Percentiles rank a stretch among this genome's conserved stretches.
Conservation (phyloP, 1,284 basidiomycete species). For the Leccinum proliferum region DNA sequence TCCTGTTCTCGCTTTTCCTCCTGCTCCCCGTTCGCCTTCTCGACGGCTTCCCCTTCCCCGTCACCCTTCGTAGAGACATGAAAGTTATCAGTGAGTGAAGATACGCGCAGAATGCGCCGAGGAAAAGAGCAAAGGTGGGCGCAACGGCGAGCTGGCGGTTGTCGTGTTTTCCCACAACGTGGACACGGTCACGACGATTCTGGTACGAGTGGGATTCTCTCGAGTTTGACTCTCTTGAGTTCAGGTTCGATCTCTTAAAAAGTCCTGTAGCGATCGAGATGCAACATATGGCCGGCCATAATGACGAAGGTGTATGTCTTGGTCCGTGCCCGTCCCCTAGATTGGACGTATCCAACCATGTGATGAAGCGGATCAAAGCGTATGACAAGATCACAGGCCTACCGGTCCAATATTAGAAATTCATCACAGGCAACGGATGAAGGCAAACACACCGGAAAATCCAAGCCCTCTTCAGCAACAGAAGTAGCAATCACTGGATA, state of each 20-base stretch:
- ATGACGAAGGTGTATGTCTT: slow-evolving; percentile 71
- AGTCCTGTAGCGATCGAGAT: slow-evolving; percentile 50
- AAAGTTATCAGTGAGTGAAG: not conserved
- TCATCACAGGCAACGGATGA: not conserved
- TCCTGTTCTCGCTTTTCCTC: slow-evolving; percentile 41
- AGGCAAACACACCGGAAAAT: slow-evolving; percentile 61
- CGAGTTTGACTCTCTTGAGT: slow-evolving; percentile 50
- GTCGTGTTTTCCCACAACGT: slow-evolving; percentile 12
- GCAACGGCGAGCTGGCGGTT: too few species aligned
- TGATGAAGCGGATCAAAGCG: slow-evolving; percentile 75
- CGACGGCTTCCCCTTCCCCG: slow-evolving; percentile 26
- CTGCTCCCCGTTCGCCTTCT: slow-evolving; percentile 30
- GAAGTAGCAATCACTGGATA: slow-evolving; percentile 70
- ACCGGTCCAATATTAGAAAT: slow-evolving; percentile 2
- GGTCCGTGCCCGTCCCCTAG: slow-evolving; percentile 76
- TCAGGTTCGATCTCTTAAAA: slow-evolving; percentile 59
- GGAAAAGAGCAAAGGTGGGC: not conserved
- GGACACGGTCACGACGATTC: slow-evolving; percentile 10
- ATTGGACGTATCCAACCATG: slow-evolving; percentile 65
- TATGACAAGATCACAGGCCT: slow-evolving; percentile 82
- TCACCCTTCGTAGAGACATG: slow-evolving; percentile 51
- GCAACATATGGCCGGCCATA: slow-evolving; percentile 58
- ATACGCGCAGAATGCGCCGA: not conserved
- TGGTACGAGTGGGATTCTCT: slow-evolving; percentile 30
- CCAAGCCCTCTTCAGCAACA: slow-evolving; percentile 85